phyloP scores from a whole-genome alignment of 2,329 filamentous ascomycete genomes.

The Ascochyta lentis region DNA sequence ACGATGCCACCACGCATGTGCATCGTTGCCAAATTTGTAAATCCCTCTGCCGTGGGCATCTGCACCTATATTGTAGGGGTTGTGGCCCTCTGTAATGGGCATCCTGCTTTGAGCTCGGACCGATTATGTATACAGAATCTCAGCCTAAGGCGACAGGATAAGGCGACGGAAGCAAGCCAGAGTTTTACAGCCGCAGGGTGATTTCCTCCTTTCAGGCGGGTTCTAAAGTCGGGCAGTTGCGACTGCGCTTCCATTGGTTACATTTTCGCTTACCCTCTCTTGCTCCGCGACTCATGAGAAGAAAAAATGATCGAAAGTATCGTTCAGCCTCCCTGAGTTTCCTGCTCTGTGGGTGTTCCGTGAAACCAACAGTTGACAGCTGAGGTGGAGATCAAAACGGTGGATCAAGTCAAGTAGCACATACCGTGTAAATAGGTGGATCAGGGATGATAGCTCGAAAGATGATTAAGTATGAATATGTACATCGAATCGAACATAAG shows the following conservation, averaged over 20 bases:
- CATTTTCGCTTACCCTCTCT: neutral
- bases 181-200: neutral
- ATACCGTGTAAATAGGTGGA: too few species aligned
- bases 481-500: conserved; percentile 10
- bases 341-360: neutral
- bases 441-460: neutral
- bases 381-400: neutral
- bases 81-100: neutral
- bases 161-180: neutral
- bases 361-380: neutral
- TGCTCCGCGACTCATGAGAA: neutral
- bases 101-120: neutral
- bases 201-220: neutral
- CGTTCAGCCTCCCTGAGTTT: neutral
- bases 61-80: neutral
- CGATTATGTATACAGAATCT: neutral
- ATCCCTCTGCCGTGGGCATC: neutral
- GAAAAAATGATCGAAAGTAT: neutral
- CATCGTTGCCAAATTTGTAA: neutral
- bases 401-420: neutral
- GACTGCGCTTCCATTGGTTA: neutral
- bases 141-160: neutral
- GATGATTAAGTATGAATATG: conserved; percentile 5
- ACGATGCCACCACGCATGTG: neutral
- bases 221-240: neutral